Percentiles rank a stretch among this genome's conserved stretches.
Conservation (phyloP, 768 basidiomycete genomes). For the Roridomyces roridus region DNA sequence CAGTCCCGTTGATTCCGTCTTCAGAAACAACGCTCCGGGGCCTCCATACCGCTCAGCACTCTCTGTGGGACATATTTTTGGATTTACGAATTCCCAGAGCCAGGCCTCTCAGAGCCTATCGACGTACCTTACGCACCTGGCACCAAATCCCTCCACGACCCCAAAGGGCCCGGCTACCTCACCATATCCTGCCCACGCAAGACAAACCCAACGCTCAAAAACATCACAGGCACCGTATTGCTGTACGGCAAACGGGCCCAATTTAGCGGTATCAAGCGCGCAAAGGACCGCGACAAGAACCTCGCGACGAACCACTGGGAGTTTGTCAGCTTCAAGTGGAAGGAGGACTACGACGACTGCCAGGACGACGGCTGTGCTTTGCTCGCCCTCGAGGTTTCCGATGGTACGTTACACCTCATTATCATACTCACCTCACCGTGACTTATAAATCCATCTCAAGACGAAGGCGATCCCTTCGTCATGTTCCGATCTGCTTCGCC, state of each 20-base stretch:
- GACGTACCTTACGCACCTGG: neutral
- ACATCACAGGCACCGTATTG: slow-evolving; percentile 19
- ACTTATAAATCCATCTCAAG: no score
- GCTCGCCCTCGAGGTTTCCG: slow-evolving; percentile 16
- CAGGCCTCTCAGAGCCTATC: slow-evolving; percentile 5
- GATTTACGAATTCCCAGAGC: slow-evolving; percentile 26
- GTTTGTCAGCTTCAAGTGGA: slow-evolving; percentile 22
- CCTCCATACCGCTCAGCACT: slow-evolving; percentile 13
- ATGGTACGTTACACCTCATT: no score
- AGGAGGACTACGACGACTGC: slow-evolving; percentile 15
- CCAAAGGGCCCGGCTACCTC: slow-evolving; percentile 14
- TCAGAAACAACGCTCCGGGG: slow-evolving; percentile 21
- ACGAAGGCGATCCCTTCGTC: slow-evolving; percentile 18
- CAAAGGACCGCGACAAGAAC: slow-evolving; percentile 16
- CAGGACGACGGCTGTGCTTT: slow-evolving; percentile 18
- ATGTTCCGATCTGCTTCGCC: slow-evolving; percentile 24
- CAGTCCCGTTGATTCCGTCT: neutral
- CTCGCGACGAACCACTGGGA: slow-evolving; percentile 22
- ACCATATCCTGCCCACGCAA: slow-evolving; percentile 21
- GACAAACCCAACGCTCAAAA: slow-evolving; percentile 21
- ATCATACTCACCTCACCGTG: no score
- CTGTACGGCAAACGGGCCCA: slow-evolving; percentile 24
- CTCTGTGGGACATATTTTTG: slow-evolving; percentile 21
- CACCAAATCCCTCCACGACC: neutral
- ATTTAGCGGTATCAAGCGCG: slow-evolving; percentile 21